Evolutionary conservation across 371 early-diverging fungal species (phyloP), one percentile per base, ranked within the genome.

Genomic region (Mortierella sp.): DNA sequence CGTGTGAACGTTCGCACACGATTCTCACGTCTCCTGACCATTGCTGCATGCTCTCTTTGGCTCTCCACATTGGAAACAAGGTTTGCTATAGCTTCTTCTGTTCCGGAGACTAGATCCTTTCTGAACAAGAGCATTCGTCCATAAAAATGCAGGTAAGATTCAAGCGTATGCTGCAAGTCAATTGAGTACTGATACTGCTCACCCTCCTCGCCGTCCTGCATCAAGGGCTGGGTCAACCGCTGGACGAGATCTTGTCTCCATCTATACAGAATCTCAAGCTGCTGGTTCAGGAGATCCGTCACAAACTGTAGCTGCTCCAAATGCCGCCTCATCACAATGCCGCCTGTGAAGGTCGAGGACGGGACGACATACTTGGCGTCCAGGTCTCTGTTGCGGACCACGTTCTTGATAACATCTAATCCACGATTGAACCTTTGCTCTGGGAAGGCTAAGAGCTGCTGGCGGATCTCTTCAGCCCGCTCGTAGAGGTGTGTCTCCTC

Each of bases 381-480:
- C 6, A 72, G 46, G 9, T 34, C 37, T 24, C 56, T 27, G 7
- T 46, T 50, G 15, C 17, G 28, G 15, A 65, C 39, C 0, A 12
- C 30, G 8, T 28, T 30, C 26, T 51, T 50, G 15, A 65, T 51
- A 21, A 30, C 7, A 0, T 23, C 49, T 32, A 56, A 24, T 12
- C 30, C 43, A 9, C 39, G 59, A 17, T 60, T 37, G 34, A 72
- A 72, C 50, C 47, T 67, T 28, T 72, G 67, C 43, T 80, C 72
- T 0, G 62, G 60, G 2, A 60, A 70, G 2, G 30, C 55, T 6
- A 87, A 60, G 6, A 86, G 62, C 19, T 64, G 66, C n/a, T 65
- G 62, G 15, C 89, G 86, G 7, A 87, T 50, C 1, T 57, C 64
- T 24, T 83, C 83, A 0, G 90, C 90, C 42, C 67, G 71, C 4